Conservation (phyloP, 1,139 yeast species). For the Kluyveromyces sp. region DNA sequence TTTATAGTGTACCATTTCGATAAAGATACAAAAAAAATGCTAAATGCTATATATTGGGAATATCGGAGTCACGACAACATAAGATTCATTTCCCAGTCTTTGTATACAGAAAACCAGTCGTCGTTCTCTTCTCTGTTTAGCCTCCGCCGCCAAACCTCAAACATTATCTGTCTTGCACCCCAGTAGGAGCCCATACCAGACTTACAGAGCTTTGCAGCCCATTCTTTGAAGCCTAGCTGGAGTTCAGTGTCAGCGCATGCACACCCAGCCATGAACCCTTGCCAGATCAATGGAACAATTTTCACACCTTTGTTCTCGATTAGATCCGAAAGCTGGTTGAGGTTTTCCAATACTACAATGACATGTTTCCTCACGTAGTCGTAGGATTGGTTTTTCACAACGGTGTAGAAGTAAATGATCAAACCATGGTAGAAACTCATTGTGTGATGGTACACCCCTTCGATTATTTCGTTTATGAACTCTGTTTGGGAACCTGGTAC, state of each 20-base stretch:
- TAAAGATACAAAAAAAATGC: no score
- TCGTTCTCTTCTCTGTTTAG: constrained; percentile 49
- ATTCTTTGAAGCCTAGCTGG: constrained; percentile 61
- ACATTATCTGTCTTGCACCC: constrained; percentile 78
- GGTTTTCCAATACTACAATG: constrained; percentile 51
- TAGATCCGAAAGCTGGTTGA: constrained; percentile 54
- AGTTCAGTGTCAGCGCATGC: constrained; percentile 55
- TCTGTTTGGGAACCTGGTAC: constrained; percentile 16
- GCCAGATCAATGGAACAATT: constrained; percentile 79
- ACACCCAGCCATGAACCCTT: constrained; percentile 84
- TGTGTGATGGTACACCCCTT: constrained; percentile 76
- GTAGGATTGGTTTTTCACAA: constrained; percentile 49
- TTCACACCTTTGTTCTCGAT: constrained; percentile 47
- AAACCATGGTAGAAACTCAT: constrained; percentile 73
- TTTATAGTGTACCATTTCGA: no score
- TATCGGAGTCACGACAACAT: constrained; percentile 38
- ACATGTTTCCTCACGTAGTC: constrained; percentile 45
- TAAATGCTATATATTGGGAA: not conserved
- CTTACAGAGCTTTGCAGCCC: constrained; percentile 76
- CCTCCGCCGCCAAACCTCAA: constrained; percentile 80
- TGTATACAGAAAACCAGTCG: constrained; percentile 72
- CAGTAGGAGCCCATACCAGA: constrained; percentile 77
- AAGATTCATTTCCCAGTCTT: constrained; percentile 79
- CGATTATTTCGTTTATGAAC: constrained; percentile 47
- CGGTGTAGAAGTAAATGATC: constrained; percentile 64